Base-by-base conservation (phyloP, 2,329 filamentous ascomycete genomes). In the Xylaria sp. region DNA sequence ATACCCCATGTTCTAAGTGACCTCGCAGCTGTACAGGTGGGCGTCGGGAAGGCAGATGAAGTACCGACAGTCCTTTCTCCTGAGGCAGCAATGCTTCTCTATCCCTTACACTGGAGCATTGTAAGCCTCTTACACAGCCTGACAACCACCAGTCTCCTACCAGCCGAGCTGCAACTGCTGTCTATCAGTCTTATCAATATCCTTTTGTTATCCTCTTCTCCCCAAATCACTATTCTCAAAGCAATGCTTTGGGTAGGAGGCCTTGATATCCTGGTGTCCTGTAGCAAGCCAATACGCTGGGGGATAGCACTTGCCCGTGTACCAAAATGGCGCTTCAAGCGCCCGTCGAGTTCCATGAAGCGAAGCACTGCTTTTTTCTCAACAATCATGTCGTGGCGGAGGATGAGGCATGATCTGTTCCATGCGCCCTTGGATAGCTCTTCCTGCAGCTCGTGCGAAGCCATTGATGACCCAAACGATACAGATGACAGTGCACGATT, bases 301-400 rank as follows among this genome's bases (percentile, higher is more conserved):
- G 94, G 92, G 51, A 91, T 98, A 60, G 87, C 90, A 29, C 82
- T 99, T 67, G 94, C 95, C 57, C 87, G 95, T 64, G 92, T 98
- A 20, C 96, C 96, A 2, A 93, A 89, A 73, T 97, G 95, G 93
- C 92, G 94, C 49, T 94, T 98, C 73, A 87, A 89, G 72, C 87
- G 89, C 62, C 81, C 84, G 20, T 77, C 81, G 1, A 76, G 75
- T 33, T 73, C 72, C 5, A 74, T 76, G 63, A 78, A 80, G 71
- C 77, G 79, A 63, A 67, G 75, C 39, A 73, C 77, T 68, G 68
- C 77, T 72, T 59, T 82, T 71, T 60, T 79, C 72, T 77, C 80
- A 63, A 74, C 83, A 71, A 71, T 80, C 69, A 71, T 85, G 65
- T 78, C 84, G 0, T 84, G 85, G 74, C 80, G 82, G 49, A 82